A percentile compares a stretch with the other conserved stretches of the same genome.
Evolutionary conservation across 2,329 filamentous ascomycete species (phyloP).

Genomic region (Dothideomycetes sp.): DNA sequence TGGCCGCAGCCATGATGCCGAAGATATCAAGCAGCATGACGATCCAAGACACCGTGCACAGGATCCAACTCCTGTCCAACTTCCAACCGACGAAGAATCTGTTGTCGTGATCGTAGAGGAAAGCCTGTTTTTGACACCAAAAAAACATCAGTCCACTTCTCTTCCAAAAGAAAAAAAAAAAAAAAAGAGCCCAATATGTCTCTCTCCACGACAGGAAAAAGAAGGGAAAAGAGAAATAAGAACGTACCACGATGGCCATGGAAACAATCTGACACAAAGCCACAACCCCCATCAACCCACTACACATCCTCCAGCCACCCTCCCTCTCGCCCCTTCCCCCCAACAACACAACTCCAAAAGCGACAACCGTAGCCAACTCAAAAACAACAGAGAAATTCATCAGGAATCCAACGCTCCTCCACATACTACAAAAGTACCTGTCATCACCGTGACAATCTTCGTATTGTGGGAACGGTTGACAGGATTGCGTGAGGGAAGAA

Average conservation of each 20-base stretch:
- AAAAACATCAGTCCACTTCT: neutral
- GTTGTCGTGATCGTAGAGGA: conserved; percentile 72
- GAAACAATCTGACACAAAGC: conserved; percentile 62
- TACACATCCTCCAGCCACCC: conserved; percentile 71
- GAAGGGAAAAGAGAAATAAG: neutral
- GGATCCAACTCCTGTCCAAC: conserved; percentile 68
- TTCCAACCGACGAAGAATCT: conserved; percentile 77
- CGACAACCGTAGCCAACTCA: conserved; percentile 70
- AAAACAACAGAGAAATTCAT: conserved; percentile 78
- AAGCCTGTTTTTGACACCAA: conserved; percentile 48
- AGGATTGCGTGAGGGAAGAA: conserved; percentile 56
- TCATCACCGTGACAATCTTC: conserved; percentile 59
- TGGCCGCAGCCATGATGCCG: conserved; percentile 57
- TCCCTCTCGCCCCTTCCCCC: conserved; percentile 75
- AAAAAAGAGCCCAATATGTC: neutral
- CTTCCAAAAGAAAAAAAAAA: too few relatives aligned
- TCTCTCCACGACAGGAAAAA: neutral
- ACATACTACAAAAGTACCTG: conserved; percentile 80
- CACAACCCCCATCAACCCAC: conserved; percentile 55
- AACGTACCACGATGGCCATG: conserved; percentile 72
- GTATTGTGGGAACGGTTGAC: conserved; percentile 57
- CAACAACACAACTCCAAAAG: conserved; percentile 65
- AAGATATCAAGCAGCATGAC: conserved; percentile 44
- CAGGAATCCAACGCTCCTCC: conserved; percentile 79
- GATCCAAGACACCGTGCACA: conserved; percentile 54